Percentiles rank a stretch among this genome's conserved stretches.
phyloP scores from a whole-genome alignment of 208 protist species.

The Leishmania mexicana region DNA sequence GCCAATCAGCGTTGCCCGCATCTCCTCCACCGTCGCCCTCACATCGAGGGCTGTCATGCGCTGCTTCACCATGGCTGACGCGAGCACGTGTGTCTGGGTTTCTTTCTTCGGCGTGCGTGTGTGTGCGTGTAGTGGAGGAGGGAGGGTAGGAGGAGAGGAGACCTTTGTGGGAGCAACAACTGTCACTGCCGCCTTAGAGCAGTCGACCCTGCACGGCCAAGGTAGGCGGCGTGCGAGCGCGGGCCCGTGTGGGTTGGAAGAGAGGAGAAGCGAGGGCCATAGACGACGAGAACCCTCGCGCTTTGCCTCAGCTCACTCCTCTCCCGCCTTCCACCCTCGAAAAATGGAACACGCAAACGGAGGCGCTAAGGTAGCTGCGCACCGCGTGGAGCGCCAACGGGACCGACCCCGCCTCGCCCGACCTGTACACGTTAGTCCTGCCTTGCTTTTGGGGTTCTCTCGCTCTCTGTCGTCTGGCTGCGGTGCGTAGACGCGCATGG shows the following conservation, averaged over 20 bases:
- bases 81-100: background rate
- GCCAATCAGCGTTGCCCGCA: constrained; percentile 80
- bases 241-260: background rate
- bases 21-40: constrained; percentile 86
- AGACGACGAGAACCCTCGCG: no score
- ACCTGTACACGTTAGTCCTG: no score
- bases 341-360: background rate
- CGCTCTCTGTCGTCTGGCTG: background rate
- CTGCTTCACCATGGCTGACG: constrained; percentile 79
- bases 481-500: background rate
- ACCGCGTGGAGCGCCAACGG: background rate
- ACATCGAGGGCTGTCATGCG: constrained; percentile 95
- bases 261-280: background rate
- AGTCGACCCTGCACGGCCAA: background rate
- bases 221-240: background rate
- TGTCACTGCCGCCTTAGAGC: background rate
- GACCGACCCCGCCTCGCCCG: no score
- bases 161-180: background rate
- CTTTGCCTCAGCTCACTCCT: no score
- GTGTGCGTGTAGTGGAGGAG: background rate
- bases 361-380: background rate
- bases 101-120: background rate
- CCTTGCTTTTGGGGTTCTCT: background rate
- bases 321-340: background rate
- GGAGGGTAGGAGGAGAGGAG: background rate